phyloP scores from a whole-genome alignment of 305 asterid species.

The Plantago coronopus region DNA sequence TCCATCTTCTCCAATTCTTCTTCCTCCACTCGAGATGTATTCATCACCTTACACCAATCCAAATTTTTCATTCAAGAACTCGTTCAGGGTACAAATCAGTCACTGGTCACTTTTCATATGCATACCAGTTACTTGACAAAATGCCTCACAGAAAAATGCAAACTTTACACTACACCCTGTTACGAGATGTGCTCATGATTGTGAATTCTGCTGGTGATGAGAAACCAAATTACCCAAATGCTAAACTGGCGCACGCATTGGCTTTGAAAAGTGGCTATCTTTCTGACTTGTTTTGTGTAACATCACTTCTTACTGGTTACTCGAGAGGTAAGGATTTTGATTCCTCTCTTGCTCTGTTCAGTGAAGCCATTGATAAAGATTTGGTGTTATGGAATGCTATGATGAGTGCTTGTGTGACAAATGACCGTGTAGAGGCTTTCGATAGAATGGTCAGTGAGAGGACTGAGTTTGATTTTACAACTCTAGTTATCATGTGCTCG shows the following conservation, averaged over 20 bases:
- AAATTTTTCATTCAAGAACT: constrained; percentile 19
- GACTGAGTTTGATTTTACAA: constrained; percentile 37
- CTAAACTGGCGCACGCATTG: constrained; percentile 41
- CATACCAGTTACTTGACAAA: constrained; percentile 34
- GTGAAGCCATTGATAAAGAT: constrained; percentile 44
- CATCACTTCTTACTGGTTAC: constrained; percentile 52
- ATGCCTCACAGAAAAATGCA: constrained; percentile 33
- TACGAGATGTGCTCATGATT: constrained; percentile 34
- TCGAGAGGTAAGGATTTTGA: constrained; percentile 40
- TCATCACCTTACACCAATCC: constrained; percentile 12
- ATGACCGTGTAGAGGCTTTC: constrained; percentile 32
- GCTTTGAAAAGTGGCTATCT: constrained; percentile 46
- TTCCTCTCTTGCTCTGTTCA: constrained; percentile 39
- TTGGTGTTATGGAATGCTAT: constrained; percentile 60
- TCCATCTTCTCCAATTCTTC: background rate
- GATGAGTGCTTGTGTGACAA: constrained; percentile 53
- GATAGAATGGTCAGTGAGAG: constrained; percentile 39
- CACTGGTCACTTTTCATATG: constrained; percentile 20
- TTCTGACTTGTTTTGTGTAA: constrained; percentile 35
- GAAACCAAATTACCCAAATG: constrained; percentile 27
- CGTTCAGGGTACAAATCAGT: background rate
- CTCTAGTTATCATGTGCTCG: constrained; percentile 41
- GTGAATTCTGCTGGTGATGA: constrained; percentile 24
- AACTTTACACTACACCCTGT: constrained; percentile 14
- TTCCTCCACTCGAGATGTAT: constrained; percentile 8